Evolutionary conservation across 208 protist species (phyloP).

Genomic region (Spongospora subterranea): DNA sequence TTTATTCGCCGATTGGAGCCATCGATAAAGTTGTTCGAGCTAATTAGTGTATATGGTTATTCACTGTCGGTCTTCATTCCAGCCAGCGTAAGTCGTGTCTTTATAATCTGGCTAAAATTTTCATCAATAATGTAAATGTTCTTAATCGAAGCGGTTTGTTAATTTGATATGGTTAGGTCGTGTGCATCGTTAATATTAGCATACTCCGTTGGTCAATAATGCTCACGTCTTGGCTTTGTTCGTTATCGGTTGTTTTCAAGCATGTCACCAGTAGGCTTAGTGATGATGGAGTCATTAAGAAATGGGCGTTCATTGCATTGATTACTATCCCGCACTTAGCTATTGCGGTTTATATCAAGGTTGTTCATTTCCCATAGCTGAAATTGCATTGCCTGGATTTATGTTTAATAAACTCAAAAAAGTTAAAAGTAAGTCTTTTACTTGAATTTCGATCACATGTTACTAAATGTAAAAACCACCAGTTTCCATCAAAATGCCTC

Average conservation of each 20-base stretch:
- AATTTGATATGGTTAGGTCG: not conserved
- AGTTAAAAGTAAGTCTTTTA: too few relatives aligned
- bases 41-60: slow-evolving; percentile 43
- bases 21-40: not conserved
- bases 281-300: not conserved
- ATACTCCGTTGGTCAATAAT: not conserved
- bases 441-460: too few relatives aligned
- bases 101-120: too few relatives aligned
- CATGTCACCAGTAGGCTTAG: not conserved
- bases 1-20: slow-evolving; percentile 23
- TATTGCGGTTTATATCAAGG: slow-evolving; percentile 21
- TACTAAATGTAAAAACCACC: too few relatives aligned
- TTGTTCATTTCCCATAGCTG: slow-evolving; percentile 36
- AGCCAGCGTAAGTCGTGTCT: not conserved
- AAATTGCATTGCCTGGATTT: too few relatives aligned
- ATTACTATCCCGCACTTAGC: not conserved
- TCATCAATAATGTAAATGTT: too few relatives aligned
- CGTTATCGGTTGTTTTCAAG: not conserved
- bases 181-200: not conserved
- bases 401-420: too few relatives aligned
- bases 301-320: slow-evolving; percentile 9
- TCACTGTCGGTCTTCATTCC: slow-evolving; percentile 53
- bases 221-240: not conserved
- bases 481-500: too few relatives aligned
- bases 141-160: not conserved